phyloP scores from a whole-genome alignment of 768 basidiomycete genomes.

The Suillus lakei region DNA sequence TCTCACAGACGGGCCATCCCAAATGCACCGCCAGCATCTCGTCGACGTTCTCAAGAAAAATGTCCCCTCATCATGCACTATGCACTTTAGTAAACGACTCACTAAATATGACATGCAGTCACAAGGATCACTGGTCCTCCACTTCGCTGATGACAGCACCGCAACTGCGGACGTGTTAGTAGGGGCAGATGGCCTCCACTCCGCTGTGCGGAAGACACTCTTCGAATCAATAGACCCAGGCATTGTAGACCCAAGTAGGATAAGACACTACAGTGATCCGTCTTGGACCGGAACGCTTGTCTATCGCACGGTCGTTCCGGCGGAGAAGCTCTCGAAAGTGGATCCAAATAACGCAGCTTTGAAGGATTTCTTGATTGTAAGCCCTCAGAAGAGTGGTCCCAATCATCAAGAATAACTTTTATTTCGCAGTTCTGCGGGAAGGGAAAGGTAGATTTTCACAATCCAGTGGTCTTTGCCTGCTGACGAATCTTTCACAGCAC shows the following conservation, averaged over 20 bases:
- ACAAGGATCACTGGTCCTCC: conserved; percentile 18
- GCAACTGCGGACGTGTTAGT: conserved; percentile 43
- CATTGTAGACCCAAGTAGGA: conserved; percentile 17
- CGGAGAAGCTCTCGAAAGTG: conserved; percentile 26
- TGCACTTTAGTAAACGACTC: conserved; percentile 38
- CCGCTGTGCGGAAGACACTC: conserved; percentile 17
- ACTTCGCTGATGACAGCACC: conserved; percentile 38
- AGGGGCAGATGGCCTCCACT: conserved; percentile 45
- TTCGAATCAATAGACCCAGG: conserved; percentile 25
- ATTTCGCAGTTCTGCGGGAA: conserved; percentile 13
- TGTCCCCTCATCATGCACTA: conserved; percentile 21
- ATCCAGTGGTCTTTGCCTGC: neutral
- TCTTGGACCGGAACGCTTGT: conserved; percentile 44
- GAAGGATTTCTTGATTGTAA: conserved; percentile 19
- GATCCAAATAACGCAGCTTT: conserved; percentile 23
- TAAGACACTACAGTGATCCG: conserved; percentile 24
- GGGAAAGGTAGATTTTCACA: neutral
- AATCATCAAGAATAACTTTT: conserved; percentile 21
- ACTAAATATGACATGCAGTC: conserved; percentile 22
- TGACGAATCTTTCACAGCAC: conserved; percentile 30
- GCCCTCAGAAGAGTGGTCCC: conserved; percentile 15
- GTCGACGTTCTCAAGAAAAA: conserved; percentile 27
- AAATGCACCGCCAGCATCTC: conserved; percentile 33
- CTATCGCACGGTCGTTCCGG: conserved; percentile 42
- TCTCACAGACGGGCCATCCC: neutral